Evolutionary conservation across 495 filamentous ascomycete genomes (phyloP).

Genomic region (Xylaria acuta): DNA sequence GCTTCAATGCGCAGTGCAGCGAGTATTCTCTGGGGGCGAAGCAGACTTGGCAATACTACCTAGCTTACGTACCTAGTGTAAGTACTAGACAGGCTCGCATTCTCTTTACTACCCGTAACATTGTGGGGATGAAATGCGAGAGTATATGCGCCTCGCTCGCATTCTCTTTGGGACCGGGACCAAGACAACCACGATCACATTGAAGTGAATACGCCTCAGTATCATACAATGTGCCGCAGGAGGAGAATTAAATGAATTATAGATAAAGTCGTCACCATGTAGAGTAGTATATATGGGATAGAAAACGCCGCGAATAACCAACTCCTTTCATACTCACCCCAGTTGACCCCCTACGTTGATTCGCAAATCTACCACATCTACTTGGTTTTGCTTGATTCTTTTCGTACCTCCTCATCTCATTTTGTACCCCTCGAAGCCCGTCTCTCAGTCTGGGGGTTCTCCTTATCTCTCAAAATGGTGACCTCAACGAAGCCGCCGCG

Average conservation of each 20-base stretch:
- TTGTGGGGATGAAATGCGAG: conserved; percentile 4
- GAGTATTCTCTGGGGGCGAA: neutral
- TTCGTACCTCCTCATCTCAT: neutral
- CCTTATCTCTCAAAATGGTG: conserved; percentile 23
- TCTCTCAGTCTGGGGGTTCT: neutral
- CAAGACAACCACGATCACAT: neutral
- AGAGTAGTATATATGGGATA: conserved; percentile 4
- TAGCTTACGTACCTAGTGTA: neutral
- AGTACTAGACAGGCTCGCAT: conserved; percentile 10
- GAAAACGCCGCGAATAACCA: neutral
- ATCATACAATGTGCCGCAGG: neutral
- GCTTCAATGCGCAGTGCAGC: neutral
- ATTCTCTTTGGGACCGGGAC: neutral
- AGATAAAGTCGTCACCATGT: neutral
- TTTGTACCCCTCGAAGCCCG: neutral
- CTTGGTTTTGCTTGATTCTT: neutral
- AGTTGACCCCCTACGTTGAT: neutral
- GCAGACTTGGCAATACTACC: neutral
- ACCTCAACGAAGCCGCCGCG: conserved; percentile 4
- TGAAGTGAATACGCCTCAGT: neutral
- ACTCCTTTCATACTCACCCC: neutral
- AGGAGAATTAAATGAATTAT: neutral
- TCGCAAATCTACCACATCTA: neutral
- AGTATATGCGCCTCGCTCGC: neutral
- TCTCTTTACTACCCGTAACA: neutral